Base-by-base conservation (phyloP, 257 asterid genomes). In the Rhazya stricta region DNA sequence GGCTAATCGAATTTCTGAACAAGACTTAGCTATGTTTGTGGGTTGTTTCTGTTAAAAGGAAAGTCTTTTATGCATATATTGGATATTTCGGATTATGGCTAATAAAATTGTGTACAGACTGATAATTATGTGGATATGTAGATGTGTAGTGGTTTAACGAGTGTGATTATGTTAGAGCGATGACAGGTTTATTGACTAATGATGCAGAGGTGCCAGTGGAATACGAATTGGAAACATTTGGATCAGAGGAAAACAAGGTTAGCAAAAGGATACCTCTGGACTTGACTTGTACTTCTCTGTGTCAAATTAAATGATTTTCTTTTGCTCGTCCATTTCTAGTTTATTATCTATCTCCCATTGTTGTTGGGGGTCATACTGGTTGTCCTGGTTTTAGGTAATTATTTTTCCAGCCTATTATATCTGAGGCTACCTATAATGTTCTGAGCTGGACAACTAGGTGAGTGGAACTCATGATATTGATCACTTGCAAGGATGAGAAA, bases 201-300 rank as follows among this genome's bases (percentile, higher is more conserved):
- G 74, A 48, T 76, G 82, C 91, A 91, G 98, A 87, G 83, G 92
- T 89, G 75, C 96, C 94, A 0, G 86, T 87, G 74, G 85, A 88
- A 70, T 89, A 81, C 83, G 77, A 86, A 57, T 71, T 85, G 82
- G 86, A 84, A 63, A 85, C 93, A 27, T 71, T 79, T 48, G 80
- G 61, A 46, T 79, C 78, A 23, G 82, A 72, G 53, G 81, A 77
- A 61, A 42, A 82, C 74, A 87, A 88, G 96, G 98, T 92, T 72
- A 65, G 89, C 11, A 32, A 25, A 45, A 9, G 39, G 6, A 74
- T 67, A 3, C 57, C 69, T 34, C 53, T 70, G 30, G 16, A 34
- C 43, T 77, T 56, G 13, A 45, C 48, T 42, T 67, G 36, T 42
- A 30, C 18, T 34, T 71, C 9, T 19, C 5, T 71, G 63, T 65